Percentiles rank a stretch among this genome's conserved stretches.
Evolutionary conservation across 768 basidiomycete species (phyloP).

Genomic region (Lentinula detonsa): DNA sequence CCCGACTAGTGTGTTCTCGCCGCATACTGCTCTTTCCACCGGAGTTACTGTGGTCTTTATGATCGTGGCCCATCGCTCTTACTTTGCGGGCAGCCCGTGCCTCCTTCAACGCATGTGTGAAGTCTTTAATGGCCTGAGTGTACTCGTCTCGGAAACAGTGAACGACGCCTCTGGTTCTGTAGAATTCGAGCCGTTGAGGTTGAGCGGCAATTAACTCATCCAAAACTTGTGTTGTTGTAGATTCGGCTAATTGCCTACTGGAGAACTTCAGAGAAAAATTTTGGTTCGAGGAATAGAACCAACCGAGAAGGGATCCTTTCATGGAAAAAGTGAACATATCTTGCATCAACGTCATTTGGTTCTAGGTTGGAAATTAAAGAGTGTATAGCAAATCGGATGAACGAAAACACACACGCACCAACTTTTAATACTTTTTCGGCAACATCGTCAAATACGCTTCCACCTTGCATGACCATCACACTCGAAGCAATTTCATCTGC

Average conservation of each 20-base stretch:
- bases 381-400: background rate
- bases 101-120: slow-evolving; percentile 76
- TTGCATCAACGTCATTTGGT: slow-evolving; percentile 70
- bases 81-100: slow-evolving; percentile 67
- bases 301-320: slow-evolving; percentile 93
- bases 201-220: slow-evolving; percentile 71
- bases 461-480: slow-evolving; percentile 94
- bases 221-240: slow-evolving; percentile 69
- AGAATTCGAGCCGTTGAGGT: slow-evolving; percentile 80
- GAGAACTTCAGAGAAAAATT: slow-evolving; percentile 12
- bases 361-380: slow-evolving; percentile 34
- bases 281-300: slow-evolving; percentile 14
- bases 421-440: slow-evolving; percentile 78
- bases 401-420: slow-evolving; percentile 31
- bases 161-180: slow-evolving; percentile 85
- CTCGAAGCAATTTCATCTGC: slow-evolving; percentile 88
- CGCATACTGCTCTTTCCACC: slow-evolving; percentile 2
- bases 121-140: slow-evolving; percentile 66
- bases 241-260: slow-evolving; percentile 76
- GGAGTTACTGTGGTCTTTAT: slow-evolving; percentile 25
- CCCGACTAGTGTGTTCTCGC: slow-evolving; percentile 20
- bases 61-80: slow-evolving; percentile 25
- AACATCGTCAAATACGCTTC: slow-evolving; percentile 89
- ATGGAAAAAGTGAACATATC: slow-evolving; percentile 91
- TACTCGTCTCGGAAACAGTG: slow-evolving; percentile 88